phyloP scores from a whole-genome alignment of 306 rosid genomes.

The Castanea sativa region DNA sequence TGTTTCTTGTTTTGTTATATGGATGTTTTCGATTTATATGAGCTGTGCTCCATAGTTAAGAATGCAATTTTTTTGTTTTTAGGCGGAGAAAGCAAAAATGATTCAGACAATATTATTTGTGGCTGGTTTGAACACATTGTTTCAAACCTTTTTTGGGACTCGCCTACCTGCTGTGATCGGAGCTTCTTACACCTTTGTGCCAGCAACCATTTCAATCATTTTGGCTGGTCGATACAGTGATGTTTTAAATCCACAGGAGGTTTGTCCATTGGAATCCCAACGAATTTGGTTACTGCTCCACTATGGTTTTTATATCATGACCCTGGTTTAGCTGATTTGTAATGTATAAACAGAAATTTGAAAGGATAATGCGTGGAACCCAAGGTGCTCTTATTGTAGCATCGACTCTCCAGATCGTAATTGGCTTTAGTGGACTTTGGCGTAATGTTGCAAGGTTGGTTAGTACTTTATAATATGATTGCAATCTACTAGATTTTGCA shows the following conservation, averaged over 20 bases:
- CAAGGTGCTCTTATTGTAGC: slow-evolving; percentile 98
- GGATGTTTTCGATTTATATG: not conserved
- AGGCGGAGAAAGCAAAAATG: slow-evolving; percentile 96
- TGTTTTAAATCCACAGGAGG: slow-evolving; percentile 78
- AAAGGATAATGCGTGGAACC: slow-evolving; percentile 89
- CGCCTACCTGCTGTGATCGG: slow-evolving; percentile 95
- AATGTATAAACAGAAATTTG: slow-evolving; percentile 64
- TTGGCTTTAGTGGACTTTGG: slow-evolving; percentile 99
- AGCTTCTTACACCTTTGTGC: slow-evolving; percentile 85
- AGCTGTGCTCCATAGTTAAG: slow-evolving; percentile 19
- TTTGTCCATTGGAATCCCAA: slow-evolving; percentile 24
- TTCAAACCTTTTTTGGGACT: slow-evolving; percentile 82
- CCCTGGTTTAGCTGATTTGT: slow-evolving; percentile 15
- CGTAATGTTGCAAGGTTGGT: slow-evolving; percentile 88
- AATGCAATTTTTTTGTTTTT: slow-evolving; percentile 13
- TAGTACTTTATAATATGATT: not conserved
- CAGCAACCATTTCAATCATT: slow-evolving; percentile 89
- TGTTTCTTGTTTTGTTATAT: slow-evolving; percentile 16
- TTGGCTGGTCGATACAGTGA: slow-evolving; percentile 89
- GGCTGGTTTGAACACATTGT: slow-evolving; percentile 81
- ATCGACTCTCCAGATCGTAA: slow-evolving; percentile 92
- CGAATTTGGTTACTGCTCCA: slow-evolving; percentile 3
- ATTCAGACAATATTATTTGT: slow-evolving; percentile 83
- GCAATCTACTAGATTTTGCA: not conserved
- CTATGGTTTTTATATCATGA: slow-evolving; percentile 1